phyloP scores from a whole-genome alignment of 352 stramenopile species.

The Phytophthora lateralis region DNA sequence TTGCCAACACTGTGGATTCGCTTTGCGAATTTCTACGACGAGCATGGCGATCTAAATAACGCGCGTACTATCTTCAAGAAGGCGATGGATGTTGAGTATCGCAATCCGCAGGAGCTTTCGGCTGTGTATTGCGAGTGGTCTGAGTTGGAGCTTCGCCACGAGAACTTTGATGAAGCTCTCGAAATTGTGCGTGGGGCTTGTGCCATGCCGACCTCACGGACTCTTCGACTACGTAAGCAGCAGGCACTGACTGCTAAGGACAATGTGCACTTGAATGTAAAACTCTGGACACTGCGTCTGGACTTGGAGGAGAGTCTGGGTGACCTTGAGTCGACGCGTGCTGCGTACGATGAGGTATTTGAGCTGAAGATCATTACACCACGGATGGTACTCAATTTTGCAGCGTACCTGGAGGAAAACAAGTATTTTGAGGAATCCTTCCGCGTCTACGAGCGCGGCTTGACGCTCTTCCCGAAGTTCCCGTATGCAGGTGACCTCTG shows the following conservation, averaged over 20 bases:
- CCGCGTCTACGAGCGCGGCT: constrained; percentile 91
- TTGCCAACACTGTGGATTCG: constrained; percentile 93
- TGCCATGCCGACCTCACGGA: constrained; percentile 49
- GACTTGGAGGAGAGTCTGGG: constrained; percentile 99
- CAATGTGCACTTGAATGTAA: constrained; percentile 91
- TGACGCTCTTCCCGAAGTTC: constrained; percentile 89
- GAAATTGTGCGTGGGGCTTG: constrained; percentile 88
- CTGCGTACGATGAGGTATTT: constrained; percentile 95
- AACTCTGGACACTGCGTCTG: constrained; percentile 96
- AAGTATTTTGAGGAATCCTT: constrained; percentile 98
- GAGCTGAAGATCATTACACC: constrained; percentile 97
- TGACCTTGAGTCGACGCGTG: constrained; percentile 93
- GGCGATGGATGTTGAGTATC: constrained; percentile 77
- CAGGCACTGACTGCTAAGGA: constrained; percentile 59
- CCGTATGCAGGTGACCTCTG: constrained; percentile 97
- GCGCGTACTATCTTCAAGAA: constrained; percentile 94
- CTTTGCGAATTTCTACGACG: constrained; percentile 96
- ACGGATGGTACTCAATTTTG: constrained; percentile 98
- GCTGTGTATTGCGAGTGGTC: constrained; percentile 94
- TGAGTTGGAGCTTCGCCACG: constrained; percentile 96
- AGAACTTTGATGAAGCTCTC: constrained; percentile 95
- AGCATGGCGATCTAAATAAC: constrained; percentile 91
- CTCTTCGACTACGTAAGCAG: constrained; percentile 59
- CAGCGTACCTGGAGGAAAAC: constrained; percentile 95
- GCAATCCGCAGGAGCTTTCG: constrained; percentile 93